Evolutionary conservation across 192 early-diverging fungal species (phyloP), one percentile per base, ranked within the genome.

Genomic region (Podila minutissima): DNA sequence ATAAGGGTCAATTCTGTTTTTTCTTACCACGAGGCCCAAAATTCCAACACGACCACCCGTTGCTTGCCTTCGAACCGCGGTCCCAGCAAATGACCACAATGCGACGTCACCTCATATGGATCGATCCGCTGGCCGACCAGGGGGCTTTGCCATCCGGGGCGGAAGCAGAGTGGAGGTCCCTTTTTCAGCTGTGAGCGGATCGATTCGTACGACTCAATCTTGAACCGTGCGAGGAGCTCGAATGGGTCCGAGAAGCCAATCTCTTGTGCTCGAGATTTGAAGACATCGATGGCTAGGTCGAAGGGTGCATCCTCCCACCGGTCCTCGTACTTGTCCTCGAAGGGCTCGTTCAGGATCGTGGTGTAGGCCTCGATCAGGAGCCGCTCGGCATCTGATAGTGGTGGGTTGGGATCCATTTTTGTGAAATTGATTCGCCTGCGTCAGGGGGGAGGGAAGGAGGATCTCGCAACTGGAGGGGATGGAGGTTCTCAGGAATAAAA

Each of bases 301-400:
- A 73, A 81, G 13, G 71, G 71, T 28, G 62, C 67, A n/a, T 81
- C 77, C 31, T 81, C 66, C 77, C 77, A 81, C 15, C 29, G 50
- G 28, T 81, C 77, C 48, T 81, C 77, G 58, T 81, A 81, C 67
- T 81, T 81, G 62, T 81, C 77, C 59, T 72, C 77, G 58, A 81
- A 81, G 2, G 77, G 77, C 31, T 73, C 71, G 66, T 61, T 72
- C 55, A 81, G 55, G 35, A 81, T 73, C 10, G n/a, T 29, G 26
- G 51, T 67, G 48, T 81, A 81, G 19, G 71, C 77, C 33, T 73
- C 71, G 62, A 81, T 58, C n/a, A 81, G 50, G 5, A 20, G 58
- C 5, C 24, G 19, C 28, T 81, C 77, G 13, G 62, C 15, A 0
- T 72, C 66, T 17, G 77, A 69, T 5, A 81, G 61, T 22, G 53